These are phyloP conservation scores for Lactifluus rugatus DNA, from an alignment of 768 basidiomycete genomes.

Conservation along the genomic window DNA sequence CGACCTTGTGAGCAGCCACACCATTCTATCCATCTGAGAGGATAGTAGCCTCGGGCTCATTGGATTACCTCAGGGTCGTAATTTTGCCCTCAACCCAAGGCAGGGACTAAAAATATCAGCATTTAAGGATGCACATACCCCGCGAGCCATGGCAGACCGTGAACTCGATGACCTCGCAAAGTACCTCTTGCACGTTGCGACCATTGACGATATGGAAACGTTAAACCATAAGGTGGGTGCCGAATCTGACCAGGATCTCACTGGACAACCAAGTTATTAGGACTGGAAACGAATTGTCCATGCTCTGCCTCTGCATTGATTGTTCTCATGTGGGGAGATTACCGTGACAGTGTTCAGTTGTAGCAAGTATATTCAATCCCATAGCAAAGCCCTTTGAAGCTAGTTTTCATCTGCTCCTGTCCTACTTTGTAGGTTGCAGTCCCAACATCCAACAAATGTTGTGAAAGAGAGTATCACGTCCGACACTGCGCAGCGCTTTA, in stretches of 20 bases:
- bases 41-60: conserved; percentile 1
- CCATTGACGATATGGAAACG: conserved; percentile 48
- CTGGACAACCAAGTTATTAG: conserved; percentile 17
- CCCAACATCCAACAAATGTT: not conserved
- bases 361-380: not conserved
- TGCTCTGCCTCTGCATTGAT: conserved; percentile 20
- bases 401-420: not conserved
- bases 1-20: conserved; percentile 46
- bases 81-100: conserved; percentile 79
- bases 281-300: conserved; percentile 29
- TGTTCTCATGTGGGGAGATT: not conserved
- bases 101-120: conserved; percentile 78
- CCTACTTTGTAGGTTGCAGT: not conserved
- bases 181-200: conserved; percentile 59
- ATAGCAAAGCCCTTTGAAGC: not conserved
- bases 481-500: not conserved
- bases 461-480: not conserved
- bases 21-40: not conserved
- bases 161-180: conserved; percentile 56
- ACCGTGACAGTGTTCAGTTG: not conserved
- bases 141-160: conserved; percentile 51
- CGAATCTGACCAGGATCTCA: not conserved
- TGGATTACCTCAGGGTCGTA: conserved; percentile 33
- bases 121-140: conserved; percentile 69
- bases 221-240: conserved; percentile 55